Evolutionary conservation across 2,329 filamentous ascomycete species (phyloP).

Genomic region (Aspergillus felis): DNA sequence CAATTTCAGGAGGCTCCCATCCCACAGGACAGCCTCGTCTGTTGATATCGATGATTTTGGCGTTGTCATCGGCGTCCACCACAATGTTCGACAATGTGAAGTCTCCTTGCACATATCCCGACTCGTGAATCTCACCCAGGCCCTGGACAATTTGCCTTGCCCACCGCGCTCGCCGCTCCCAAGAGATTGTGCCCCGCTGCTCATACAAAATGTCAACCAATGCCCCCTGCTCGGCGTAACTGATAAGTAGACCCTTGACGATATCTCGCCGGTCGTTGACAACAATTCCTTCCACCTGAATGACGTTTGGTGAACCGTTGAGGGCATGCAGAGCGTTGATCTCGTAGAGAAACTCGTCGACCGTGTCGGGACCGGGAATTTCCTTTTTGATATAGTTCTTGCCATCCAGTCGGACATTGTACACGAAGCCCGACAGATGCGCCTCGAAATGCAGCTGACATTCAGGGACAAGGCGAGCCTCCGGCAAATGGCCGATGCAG

Average conservation of each 20-base stretch:
- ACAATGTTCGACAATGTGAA: constrained; percentile 98
- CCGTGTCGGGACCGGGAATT: constrained; percentile 89
- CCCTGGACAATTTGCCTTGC: constrained; percentile 86
- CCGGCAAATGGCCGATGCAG: constrained; percentile 66
- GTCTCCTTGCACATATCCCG: constrained; percentile 94
- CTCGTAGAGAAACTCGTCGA: constrained; percentile 96
- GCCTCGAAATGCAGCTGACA: constrained; percentile 77
- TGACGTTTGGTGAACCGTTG: constrained; percentile 68
- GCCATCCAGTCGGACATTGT: constrained; percentile 73
- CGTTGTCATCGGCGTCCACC: constrained; percentile 76
- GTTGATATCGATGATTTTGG: constrained; percentile 98
- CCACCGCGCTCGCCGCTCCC: constrained; percentile 77
- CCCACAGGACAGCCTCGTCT: constrained; percentile 92
- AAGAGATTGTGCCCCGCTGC: constrained; percentile 59
- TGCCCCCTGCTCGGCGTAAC: constrained; percentile 79
- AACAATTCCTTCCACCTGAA: constrained; percentile 81
- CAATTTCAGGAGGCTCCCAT: constrained; percentile 94
- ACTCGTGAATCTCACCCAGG: constrained; percentile 87
- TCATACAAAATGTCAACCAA: constrained; percentile 91
- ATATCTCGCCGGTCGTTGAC: constrained; percentile 69
- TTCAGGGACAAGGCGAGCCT: constrained; percentile 57
- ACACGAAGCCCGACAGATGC: constrained; percentile 95
- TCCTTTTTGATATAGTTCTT: constrained; percentile 89
- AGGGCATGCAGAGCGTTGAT: constrained; percentile 88
- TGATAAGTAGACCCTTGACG: constrained; percentile 86